Conservation (phyloP, 495 filamentous ascomycete species). For the Peziza echinospora region DNA sequence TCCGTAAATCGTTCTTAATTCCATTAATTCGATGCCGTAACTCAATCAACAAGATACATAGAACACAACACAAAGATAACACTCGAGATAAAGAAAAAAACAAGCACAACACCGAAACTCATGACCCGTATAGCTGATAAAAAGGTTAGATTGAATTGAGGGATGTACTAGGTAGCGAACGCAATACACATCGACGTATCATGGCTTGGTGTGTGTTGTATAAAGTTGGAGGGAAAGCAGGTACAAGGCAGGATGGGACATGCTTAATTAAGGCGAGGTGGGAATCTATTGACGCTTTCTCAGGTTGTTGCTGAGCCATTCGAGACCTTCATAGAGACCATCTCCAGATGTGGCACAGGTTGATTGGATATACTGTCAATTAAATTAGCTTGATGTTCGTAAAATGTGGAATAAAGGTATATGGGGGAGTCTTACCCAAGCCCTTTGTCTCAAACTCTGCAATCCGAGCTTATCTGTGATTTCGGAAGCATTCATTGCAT, state of each 20-base stretch:
- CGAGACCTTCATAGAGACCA: constrained; percentile 98
- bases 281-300: constrained; percentile 25
- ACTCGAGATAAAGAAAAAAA: background rate
- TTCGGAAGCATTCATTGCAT: constrained; percentile 98
- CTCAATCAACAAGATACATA: background rate
- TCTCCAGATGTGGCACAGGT: constrained; percentile 98
- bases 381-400: constrained; percentile 14
- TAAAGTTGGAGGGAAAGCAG: constrained; percentile 19
- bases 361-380: constrained; percentile 85
- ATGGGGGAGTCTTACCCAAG: constrained; percentile 56
- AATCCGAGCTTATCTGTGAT: constrained; percentile 99
- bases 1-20: background rate
- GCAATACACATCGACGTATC: background rate
- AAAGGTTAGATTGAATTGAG: background rate
- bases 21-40: background rate
- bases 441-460: constrained; percentile 89
- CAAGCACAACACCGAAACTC: background rate
- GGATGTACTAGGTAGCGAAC: background rate
- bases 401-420: background rate
- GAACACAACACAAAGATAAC: background rate
- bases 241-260: background rate
- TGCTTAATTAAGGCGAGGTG: no score
- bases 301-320: constrained; percentile 94
- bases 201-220: background rate
- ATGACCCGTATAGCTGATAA: background rate